Evolutionary conservation across 2,329 filamentous ascomycete genomes (phyloP).

Genomic region (Diaporthe velutina): DNA sequence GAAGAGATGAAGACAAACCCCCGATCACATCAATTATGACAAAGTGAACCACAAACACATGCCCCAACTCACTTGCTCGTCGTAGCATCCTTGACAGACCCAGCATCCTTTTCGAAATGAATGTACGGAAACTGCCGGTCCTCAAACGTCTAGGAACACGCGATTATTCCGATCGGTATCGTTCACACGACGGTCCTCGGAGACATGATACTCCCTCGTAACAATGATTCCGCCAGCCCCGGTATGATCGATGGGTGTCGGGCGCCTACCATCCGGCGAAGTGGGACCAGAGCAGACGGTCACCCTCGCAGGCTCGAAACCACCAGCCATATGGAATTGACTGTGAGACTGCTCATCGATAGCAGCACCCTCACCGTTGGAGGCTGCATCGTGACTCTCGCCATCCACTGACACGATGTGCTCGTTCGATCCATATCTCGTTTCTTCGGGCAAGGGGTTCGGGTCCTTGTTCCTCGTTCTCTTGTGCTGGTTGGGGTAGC

Average conservation of each 20-base stretch:
- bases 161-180: neutral
- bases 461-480: slow-evolving; percentile 9
- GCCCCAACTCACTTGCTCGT: neutral
- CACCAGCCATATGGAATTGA: neutral
- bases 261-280: neutral
- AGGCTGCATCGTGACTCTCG: neutral
- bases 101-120: too few relatives aligned
- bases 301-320: neutral
- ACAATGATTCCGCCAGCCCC: neutral
- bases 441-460: neutral
- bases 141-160: neutral
- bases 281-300: slow-evolving; percentile 9
- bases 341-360: neutral
- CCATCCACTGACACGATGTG: neutral
- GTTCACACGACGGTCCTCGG: neutral
- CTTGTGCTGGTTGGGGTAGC: slow-evolving; percentile 6
- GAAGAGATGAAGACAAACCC: neutral
- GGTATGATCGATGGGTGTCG: neutral
- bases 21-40: neutral
- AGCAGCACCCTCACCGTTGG: neutral
- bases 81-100: too few relatives aligned
- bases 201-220: slow-evolving; percentile 13
- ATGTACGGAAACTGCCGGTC: neutral
- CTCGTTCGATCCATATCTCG: slow-evolving; percentile 12
- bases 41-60: neutral